A percentile compares a stretch with the other conserved stretches of the same genome.
phyloP scores from a whole-genome alignment of 2,329 filamentous ascomycete species.

The Colletotrichum melonis region DNA sequence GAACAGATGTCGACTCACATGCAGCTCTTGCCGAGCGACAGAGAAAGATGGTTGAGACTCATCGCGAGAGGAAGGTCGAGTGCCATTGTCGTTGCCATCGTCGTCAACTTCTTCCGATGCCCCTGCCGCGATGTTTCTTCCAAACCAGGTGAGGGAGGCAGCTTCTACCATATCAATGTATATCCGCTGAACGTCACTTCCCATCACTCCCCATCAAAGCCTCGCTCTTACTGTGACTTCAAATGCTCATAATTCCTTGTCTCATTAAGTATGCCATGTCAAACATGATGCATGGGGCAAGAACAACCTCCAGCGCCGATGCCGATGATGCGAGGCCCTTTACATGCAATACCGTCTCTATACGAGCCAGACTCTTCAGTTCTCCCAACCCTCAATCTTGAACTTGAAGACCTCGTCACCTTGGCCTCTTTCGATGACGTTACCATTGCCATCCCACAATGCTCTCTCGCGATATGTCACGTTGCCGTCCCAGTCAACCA shows the following conservation, averaged over 20 bases:
- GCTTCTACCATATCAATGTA: not conserved
- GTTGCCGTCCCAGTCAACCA: constrained; percentile 73
- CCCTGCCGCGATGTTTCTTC: not conserved
- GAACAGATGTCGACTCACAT: not conserved
- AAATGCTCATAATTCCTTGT: not conserved
- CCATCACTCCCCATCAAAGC: not conserved
- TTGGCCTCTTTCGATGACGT: constrained; percentile 62
- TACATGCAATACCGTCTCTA: not conserved
- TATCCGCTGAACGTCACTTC: not conserved
- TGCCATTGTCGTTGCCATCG: not conserved
- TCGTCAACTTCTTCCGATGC: not conserved
- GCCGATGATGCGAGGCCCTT: not conserved
- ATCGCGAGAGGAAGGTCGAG: not conserved
- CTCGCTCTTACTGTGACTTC: not conserved
- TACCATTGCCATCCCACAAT: constrained; percentile 69
- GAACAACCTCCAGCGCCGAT: not conserved
- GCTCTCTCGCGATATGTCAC: constrained; percentile 70
- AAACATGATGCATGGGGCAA: not conserved
- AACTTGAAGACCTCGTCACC: constrained; percentile 69
- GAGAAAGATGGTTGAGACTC: not conserved
- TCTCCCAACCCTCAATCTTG: constrained; percentile 65
- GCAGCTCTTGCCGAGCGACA: constrained; percentile 4
- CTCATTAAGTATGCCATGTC: not conserved
- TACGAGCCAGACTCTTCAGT: not conserved
- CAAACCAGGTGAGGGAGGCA: not conserved